Conservation (phyloP, 2,329 filamentous ascomycete genomes). For the Microdochium bolleyi region DNA sequence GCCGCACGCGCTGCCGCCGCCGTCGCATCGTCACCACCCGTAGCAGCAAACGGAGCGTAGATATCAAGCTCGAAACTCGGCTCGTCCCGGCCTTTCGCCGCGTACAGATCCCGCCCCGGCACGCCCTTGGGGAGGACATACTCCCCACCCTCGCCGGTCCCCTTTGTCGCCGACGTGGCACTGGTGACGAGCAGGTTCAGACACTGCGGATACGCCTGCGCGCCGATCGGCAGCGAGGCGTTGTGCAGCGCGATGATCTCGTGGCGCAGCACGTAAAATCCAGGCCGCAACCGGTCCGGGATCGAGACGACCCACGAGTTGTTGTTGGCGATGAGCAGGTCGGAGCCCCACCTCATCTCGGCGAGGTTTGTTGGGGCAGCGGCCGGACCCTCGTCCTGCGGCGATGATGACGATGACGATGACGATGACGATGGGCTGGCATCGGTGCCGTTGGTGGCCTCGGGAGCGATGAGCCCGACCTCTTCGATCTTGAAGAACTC, state of each 20-base stretch:
- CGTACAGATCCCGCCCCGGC: slow-evolving; percentile 14
- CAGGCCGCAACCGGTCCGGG: slow-evolving; percentile 31
- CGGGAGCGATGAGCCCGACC: slow-evolving; percentile 16
- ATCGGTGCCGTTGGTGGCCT: slow-evolving; percentile 6
- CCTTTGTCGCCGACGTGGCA: slow-evolving; percentile 28
- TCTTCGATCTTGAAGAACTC: slow-evolving; percentile 27
- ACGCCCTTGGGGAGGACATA: slow-evolving; percentile 9
- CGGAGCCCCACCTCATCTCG: slow-evolving; percentile 22
- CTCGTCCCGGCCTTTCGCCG: slow-evolving; percentile 8
- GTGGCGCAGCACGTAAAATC: slow-evolving; percentile 43
- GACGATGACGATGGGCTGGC: not conserved
- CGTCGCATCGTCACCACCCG: not conserved
- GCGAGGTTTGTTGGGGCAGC: slow-evolving; percentile 12
- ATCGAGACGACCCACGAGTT: slow-evolving; percentile 40
- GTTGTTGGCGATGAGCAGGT: slow-evolving; percentile 38
- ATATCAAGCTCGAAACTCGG: slow-evolving; percentile 16
- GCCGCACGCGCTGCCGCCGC: not conserved
- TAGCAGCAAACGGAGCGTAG: slow-evolving; percentile 2
- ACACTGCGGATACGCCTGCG: slow-evolving; percentile 47
- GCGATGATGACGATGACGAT: not conserved
- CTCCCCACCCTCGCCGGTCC: not conserved
- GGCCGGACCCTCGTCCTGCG: not conserved
- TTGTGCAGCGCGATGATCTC: slow-evolving; percentile 44
- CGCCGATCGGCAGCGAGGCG: slow-evolving; percentile 29
- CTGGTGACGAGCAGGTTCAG: slow-evolving; percentile 46